Evolutionary conservation across 441 rosid genomes (phyloP).

Genomic region (Bocquillonia castaneifolia): DNA sequence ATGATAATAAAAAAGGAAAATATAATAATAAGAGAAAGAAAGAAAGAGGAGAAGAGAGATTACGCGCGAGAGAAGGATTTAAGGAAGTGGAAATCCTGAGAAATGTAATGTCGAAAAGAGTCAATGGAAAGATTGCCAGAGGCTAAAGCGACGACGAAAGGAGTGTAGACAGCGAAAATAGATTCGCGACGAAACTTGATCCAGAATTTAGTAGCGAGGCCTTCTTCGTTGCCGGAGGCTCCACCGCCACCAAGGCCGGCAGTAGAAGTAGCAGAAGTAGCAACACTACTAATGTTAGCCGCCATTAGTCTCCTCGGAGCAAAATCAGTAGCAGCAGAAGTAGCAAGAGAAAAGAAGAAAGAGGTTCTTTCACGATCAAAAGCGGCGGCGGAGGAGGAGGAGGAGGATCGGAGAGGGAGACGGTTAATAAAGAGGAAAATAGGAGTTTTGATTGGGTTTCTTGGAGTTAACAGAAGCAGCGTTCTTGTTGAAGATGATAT

Average conservation of each 20-base stretch:
- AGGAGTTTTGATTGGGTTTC: slow-evolving; percentile 38
- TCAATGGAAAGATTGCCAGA: slow-evolving; percentile 76
- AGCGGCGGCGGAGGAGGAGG: slow-evolving; percentile 13
- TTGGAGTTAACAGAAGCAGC: slow-evolving; percentile 15
- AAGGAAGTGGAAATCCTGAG: slow-evolving; percentile 81
- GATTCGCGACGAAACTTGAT: slow-evolving; percentile 61
- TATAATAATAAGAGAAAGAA: not conserved
- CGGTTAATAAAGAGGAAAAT: slow-evolving; percentile 14
- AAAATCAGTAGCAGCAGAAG: slow-evolving; percentile 23
- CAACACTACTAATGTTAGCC: slow-evolving; percentile 29
- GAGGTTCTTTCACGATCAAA: no score
- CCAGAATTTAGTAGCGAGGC: slow-evolving; percentile 65
- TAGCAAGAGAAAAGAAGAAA: slow-evolving; percentile 10
- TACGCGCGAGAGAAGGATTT: slow-evolving; percentile 85
- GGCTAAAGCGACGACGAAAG: slow-evolving; percentile 70
- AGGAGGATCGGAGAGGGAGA: slow-evolving; percentile 16
- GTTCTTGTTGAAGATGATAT: no score
- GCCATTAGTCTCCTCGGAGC: slow-evolving; percentile 31
- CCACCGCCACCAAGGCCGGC: not conserved
- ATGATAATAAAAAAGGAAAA: not conserved
- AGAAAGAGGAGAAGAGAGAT: slow-evolving; percentile 31
- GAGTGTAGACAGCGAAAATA: slow-evolving; percentile 50
- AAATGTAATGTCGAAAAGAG: slow-evolving; percentile 66
- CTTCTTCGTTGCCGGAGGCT: slow-evolving; percentile 40
- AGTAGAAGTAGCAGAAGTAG: slow-evolving; percentile 3